Base-by-base conservation (phyloP, 768 basidiomycete species). In the Leucogyrophana mollusca region DNA sequence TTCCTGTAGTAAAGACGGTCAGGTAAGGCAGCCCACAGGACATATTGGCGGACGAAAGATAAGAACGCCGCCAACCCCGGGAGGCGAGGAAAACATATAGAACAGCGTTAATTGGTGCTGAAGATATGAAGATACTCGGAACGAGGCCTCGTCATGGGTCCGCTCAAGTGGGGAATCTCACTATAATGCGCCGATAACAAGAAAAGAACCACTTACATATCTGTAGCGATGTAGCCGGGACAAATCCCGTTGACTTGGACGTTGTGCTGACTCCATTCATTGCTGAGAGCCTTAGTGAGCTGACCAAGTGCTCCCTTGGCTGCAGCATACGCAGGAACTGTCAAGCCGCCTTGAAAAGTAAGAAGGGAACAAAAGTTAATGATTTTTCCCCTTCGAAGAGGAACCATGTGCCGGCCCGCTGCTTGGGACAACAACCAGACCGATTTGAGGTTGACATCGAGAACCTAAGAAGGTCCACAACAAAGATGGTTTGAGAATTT, bases 191-290 rank as follows among this genome's bases (percentile, higher is more conserved):
- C 38, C 32, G 46, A 55, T 48, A 51, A 33, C 43, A 47, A 47
- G 47, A 49, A 68, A 61, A 46, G 40, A 47, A 25, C 44, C 50
- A 70, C 68, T 65, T 66, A 90, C 87, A 93, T 93, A 56, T 95
- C 93, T 27, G 92, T 95, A 21, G 79, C 78, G 57, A 94, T 85
- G 66, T 93, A 94, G 24, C 91, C 92, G 23, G 91, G 91, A 54
- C 84, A 85, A 53, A 95, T 88, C 18, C 78, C 87, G 60, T 94
- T 94, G 14, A 94, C 90, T 64, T 92, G 86, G 43, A 95, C 81
- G 54, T 90, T 91, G 56, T 89, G 79, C 57, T 78, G 76, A 50
- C 88, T 87, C 93, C 94, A 96, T 64, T 95, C 94, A 65, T 96
- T 96, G 57, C 86, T 84, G 57, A 95, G 79, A 2, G 92, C 87